Evolutionary conservation across 2,329 filamentous ascomycete genomes (phyloP).

Genomic region (Alternaria ethzedia): DNA sequence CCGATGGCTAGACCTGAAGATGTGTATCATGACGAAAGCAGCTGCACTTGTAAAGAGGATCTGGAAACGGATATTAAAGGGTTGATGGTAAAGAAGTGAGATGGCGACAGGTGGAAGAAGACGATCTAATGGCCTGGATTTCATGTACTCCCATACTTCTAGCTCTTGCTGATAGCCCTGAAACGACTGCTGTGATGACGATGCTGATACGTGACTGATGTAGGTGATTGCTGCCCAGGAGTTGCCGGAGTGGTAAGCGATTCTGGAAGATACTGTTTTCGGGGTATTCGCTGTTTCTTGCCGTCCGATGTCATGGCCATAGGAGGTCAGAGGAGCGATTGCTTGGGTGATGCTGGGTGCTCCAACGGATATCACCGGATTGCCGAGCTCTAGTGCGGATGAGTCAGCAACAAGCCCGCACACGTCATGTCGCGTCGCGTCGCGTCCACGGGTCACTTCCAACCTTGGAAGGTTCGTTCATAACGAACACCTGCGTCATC

Average conservation of each 20-base stretch:
- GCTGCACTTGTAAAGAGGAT: neutral
- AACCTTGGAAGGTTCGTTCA: neutral
- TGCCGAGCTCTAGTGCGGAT: neutral
- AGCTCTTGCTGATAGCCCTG: neutral
- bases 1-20: neutral
- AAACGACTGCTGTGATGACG: neutral
- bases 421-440: neutral
- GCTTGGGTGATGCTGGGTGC: neutral
- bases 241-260: neutral
- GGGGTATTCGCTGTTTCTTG: neutral
- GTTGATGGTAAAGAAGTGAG: neutral
- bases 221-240: neutral
- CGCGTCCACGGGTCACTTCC: neutral
- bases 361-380: neutral
- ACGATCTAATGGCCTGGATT: neutral
- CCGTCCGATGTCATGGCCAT: neutral
- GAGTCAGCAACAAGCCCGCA: neutral
- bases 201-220: neutral
- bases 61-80: neutral
- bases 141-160: neutral
- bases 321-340: neutral
- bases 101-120: neutral
- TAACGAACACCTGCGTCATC: neutral
- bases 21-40: neutral
- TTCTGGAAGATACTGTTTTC: neutral